Conservation (phyloP, 108 stramenopile species). For the Skeletonema costatum region DNA sequence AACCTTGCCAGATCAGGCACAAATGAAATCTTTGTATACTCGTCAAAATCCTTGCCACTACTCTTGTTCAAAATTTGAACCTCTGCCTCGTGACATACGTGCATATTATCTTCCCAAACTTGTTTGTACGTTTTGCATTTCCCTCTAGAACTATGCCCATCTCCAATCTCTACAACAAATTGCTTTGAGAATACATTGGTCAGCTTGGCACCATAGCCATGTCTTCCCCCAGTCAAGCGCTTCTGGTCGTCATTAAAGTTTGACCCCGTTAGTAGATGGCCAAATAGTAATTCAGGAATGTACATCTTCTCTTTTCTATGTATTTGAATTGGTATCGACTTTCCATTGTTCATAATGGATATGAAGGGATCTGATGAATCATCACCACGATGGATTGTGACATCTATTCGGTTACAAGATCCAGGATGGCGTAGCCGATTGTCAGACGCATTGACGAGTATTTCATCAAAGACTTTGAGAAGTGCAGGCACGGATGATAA, state of each 20-base stretch:
- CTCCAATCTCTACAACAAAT: conserved; percentile 78
- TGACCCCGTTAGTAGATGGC: conserved; percentile 95
- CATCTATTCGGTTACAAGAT: conserved; percentile 70
- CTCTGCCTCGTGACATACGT: conserved; percentile 49
- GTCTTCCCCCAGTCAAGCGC: conserved; percentile 89
- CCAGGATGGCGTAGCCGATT: conserved; percentile 82
- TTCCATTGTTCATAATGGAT: conserved; percentile 84
- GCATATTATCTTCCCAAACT: conserved; percentile 85
- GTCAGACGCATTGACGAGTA: conserved; percentile 94
- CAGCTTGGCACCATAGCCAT: conserved; percentile 92
- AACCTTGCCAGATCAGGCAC: conserved; percentile 76
- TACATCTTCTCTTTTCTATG: conserved; percentile 76
- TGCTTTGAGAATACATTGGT: conserved; percentile 86
- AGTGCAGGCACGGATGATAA: conserved; percentile 54
- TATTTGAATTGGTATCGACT: conserved; percentile 61
- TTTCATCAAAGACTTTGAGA: conserved; percentile 92
- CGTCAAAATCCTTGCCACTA: conserved; percentile 18
- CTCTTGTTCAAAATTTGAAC: conserved; percentile 14
- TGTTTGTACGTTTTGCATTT: conserved; percentile 56
- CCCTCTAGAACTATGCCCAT: conserved; percentile 39
- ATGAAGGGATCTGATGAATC: conserved; percentile 54
- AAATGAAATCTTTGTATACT: conserved; percentile 81
- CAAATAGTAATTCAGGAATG: conserved; percentile 97
- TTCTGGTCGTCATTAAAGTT: conserved; percentile 98
- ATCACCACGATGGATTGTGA: conserved; percentile 66